Evolutionary conservation across 176 grass and related monocot genomes (phyloP).

Genomic region (Carex cristatella): DNA sequence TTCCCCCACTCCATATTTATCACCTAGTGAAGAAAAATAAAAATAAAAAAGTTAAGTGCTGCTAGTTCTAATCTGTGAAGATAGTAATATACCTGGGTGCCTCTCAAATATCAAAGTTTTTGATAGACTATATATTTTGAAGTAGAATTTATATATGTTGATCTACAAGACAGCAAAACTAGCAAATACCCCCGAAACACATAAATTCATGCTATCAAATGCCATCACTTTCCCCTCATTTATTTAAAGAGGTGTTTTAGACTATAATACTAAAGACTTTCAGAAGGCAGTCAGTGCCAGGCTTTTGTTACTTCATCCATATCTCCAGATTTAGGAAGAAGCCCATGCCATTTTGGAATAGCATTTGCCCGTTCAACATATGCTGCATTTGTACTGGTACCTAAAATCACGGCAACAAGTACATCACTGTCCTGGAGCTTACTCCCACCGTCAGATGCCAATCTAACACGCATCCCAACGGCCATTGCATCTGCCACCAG

Average conservation of each 20-base stretch:
- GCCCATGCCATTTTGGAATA: too few species aligned
- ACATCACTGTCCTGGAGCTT: slow-evolving; percentile 57
- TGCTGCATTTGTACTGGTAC: slow-evolving; percentile 77
- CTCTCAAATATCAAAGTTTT: background rate
- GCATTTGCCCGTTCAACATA: slow-evolving; percentile 55
- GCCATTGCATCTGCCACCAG: slow-evolving; percentile 75
- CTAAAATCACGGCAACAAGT: slow-evolving; percentile 60
- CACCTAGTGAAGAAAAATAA: slow-evolving; percentile 36
- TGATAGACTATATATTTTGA: background rate
- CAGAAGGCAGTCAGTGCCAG: background rate
- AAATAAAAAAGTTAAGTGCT: background rate
- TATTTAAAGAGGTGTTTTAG: too few species aligned
- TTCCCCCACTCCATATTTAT: slow-evolving; percentile 91
- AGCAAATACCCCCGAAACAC: background rate
- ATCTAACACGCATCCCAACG: slow-evolving; percentile 61
- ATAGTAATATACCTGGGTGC: background rate
- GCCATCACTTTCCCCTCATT: background rate
- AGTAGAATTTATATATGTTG: background rate
- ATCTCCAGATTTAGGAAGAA: too few species aligned
- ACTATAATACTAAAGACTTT: background rate
- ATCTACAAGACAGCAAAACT: background rate
- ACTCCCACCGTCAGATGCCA: slow-evolving; percentile 45
- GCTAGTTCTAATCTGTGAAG: background rate
- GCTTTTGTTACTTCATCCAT: background rate
- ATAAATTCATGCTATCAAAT: background rate